Conservation (phyloP, 805 yeast species). For the Wickerhamomyces mucosus region DNA sequence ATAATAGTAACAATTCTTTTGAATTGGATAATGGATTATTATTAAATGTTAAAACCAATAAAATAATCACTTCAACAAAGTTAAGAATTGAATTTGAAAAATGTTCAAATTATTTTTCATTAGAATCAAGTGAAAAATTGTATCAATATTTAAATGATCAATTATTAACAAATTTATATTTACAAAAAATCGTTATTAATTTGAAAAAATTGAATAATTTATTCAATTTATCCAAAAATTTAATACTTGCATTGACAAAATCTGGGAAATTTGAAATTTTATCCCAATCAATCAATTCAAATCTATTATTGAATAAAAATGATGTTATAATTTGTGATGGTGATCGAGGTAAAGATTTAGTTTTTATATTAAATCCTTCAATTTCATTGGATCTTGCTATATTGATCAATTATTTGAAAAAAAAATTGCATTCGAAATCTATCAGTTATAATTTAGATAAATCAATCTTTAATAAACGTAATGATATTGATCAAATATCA, state of each 20-base stretch:
- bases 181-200: slow-evolving; percentile 14
- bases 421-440: slow-evolving; percentile 57
- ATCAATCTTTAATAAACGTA: neutral
- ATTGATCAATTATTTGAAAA: slow-evolving; percentile 64
- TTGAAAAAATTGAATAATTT: slow-evolving; percentile 21
- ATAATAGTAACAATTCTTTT: slow-evolving; percentile 9
- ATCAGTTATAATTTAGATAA: slow-evolving; percentile 14
- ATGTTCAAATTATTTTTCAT: slow-evolving; percentile 49
- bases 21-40: slow-evolving; percentile 56
- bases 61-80: slow-evolving; percentile 50
- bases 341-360: slow-evolving; percentile 76
- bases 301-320: slow-evolving; percentile 43
- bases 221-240: slow-evolving; percentile 18
- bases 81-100: slow-evolving; percentile 39
- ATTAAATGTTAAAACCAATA: slow-evolving; percentile 36
- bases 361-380: slow-evolving; percentile 58
- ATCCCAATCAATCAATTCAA: slow-evolving; percentile 57
- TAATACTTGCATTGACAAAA: slow-evolving; percentile 43
- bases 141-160: slow-evolving; percentile 25
- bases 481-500: slow-evolving; percentile 4
- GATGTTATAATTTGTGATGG: slow-evolving; percentile 78
- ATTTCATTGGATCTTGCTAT: slow-evolving; percentile 57
- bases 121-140: slow-evolving; percentile 28
- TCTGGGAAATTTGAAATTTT: slow-evolving; percentile 63
- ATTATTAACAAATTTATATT: slow-evolving; percentile 24